Percentiles rank a stretch among this genome's conserved stretches.
Evolutionary conservation across 495 filamentous ascomycete species (phyloP).

Genomic region (Daldinia caldariorum): DNA sequence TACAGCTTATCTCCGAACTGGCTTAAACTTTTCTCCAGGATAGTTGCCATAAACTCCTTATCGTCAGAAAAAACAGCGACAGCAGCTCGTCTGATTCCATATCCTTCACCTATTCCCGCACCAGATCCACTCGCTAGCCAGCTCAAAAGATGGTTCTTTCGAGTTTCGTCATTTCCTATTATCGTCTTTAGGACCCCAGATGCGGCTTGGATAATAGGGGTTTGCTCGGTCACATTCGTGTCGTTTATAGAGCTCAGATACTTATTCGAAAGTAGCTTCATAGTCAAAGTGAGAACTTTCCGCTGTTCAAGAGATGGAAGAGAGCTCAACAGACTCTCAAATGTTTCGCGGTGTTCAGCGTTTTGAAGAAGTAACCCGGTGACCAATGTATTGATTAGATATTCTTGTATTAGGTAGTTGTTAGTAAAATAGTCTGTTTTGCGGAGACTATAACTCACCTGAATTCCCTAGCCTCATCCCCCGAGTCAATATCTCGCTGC

Average conservation of each 20-base stretch:
- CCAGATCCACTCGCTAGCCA: slow-evolving; percentile 75
- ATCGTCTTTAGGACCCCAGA: slow-evolving; percentile 57
- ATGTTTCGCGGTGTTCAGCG: slow-evolving; percentile 40
- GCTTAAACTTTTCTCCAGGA: slow-evolving; percentile 73
- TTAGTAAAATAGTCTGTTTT: slow-evolving; percentile 26
- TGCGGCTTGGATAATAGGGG: slow-evolving; percentile 56
- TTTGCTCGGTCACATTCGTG: slow-evolving; percentile 47
- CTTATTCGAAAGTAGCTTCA: slow-evolving; percentile 68
- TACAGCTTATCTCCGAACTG: slow-evolving; percentile 87
- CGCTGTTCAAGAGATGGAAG: slow-evolving; percentile 68
- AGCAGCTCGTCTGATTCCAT: slow-evolving; percentile 71
- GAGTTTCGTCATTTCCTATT: slow-evolving; percentile 48
- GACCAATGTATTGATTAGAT: slow-evolving; percentile 62
- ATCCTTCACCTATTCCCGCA: slow-evolving; percentile 69
- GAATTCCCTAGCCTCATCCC: slow-evolving; percentile 77
- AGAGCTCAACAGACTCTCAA: slow-evolving; percentile 56
- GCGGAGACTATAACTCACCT: slow-evolving; percentile 59
- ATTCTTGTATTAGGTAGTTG: slow-evolving; percentile 59
- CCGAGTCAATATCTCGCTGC: slow-evolving; percentile 70
- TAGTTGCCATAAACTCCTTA: slow-evolving; percentile 59
- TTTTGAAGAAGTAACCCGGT: slow-evolving; percentile 57
- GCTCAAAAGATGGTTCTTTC: slow-evolving; percentile 65
- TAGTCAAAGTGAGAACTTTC: slow-evolving; percentile 63
- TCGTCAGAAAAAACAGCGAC: slow-evolving; percentile 67
- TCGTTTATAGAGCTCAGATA: slow-evolving; percentile 55